These are phyloP conservation scores for Vararia minispora DNA, from an alignment of 768 basidiomycete genomes.

Conservation along the genomic window DNA sequence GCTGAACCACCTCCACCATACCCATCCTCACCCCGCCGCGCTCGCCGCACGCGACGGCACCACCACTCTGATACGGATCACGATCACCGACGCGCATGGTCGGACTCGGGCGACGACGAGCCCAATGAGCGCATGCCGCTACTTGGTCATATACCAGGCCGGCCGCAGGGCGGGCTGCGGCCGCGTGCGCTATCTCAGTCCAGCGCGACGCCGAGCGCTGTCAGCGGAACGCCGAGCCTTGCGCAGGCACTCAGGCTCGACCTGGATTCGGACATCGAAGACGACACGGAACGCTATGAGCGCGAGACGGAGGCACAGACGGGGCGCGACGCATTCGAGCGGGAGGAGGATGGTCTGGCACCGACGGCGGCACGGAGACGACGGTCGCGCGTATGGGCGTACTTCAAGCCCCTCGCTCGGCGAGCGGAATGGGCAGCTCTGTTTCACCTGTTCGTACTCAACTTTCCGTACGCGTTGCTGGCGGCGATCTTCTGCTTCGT, in stretches of 20 bases:
- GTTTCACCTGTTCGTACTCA: slow-evolving; percentile 60
- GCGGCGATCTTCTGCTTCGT: slow-evolving; percentile 76
- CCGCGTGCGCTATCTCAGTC: slow-evolving; percentile 48
- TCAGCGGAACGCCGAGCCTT: slow-evolving; percentile 50
- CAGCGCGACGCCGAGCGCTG: slow-evolving; percentile 34
- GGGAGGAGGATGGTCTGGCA: background rate
- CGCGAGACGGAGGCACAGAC: slow-evolving; percentile 11
- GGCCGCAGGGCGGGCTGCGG: no score
- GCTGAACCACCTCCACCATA: no score
- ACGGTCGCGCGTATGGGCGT: slow-evolving; percentile 18
- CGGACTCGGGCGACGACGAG: no score
- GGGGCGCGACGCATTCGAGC: background rate
- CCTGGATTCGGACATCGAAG: slow-evolving; percentile 30
- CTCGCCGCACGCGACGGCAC: no score
- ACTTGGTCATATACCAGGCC: no score
- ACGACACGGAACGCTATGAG: slow-evolving; percentile 20
- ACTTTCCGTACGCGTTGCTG: slow-evolving; percentile 69
- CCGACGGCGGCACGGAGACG: slow-evolving; percentile 4
- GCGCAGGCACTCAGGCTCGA: slow-evolving; percentile 58
- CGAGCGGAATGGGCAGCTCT: slow-evolving; percentile 52
- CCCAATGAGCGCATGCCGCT: no score
- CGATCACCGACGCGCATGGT: no score
- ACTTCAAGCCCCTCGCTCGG: slow-evolving; percentile 51
- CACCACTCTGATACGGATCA: no score
- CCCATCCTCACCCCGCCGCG: no score